Conservation (phyloP, 345 rosid genomes). For the Zanthoxylum bungeanum region DNA sequence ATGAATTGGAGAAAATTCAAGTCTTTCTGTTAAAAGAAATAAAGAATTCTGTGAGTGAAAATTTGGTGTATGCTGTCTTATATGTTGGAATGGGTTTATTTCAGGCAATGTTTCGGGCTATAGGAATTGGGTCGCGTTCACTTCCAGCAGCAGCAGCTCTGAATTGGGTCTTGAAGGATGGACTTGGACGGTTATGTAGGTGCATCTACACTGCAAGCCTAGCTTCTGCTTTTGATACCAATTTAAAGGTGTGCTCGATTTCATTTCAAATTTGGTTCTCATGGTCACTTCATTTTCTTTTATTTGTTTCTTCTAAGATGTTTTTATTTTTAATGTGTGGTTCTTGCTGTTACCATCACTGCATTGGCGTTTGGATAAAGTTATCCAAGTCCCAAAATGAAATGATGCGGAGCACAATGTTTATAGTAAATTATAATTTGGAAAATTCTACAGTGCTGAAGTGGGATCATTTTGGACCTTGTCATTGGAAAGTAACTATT, state of each 20-base stretch:
- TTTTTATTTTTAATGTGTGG: neutral
- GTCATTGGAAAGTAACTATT: too few species aligned
- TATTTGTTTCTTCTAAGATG: conserved; percentile 2
- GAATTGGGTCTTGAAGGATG: conserved; percentile 91
- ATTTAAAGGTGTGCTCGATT: conserved; percentile 61
- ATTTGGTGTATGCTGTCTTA: neutral
- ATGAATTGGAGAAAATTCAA: neutral
- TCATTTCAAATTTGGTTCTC: neutral
- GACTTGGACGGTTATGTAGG: conserved; percentile 82
- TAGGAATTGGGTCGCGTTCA: conserved; percentile 85
- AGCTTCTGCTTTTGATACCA: conserved; percentile 86
- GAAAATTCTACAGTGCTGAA: too few species aligned
- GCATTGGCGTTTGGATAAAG: conserved; percentile 2
- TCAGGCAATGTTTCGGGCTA: conserved; percentile 89
- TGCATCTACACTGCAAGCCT: conserved; percentile 89
- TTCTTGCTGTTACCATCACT: conserved; percentile 9
- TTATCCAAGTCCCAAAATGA: neutral
- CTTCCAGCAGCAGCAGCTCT: conserved; percentile 89
- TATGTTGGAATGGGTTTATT: conserved; percentile 5
- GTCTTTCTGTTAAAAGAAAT: neutral
- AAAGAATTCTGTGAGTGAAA: neutral
- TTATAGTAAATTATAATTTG: too few species aligned
- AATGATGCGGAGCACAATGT: neutral
- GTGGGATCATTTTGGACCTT: too few species aligned
- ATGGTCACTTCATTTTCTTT: neutral